A percentile compares a stretch with the other conserved stretches of the same genome.
phyloP scores from a whole-genome alignment of 2,329 filamentous ascomycete genomes.

The Trichoderma sp. region DNA sequence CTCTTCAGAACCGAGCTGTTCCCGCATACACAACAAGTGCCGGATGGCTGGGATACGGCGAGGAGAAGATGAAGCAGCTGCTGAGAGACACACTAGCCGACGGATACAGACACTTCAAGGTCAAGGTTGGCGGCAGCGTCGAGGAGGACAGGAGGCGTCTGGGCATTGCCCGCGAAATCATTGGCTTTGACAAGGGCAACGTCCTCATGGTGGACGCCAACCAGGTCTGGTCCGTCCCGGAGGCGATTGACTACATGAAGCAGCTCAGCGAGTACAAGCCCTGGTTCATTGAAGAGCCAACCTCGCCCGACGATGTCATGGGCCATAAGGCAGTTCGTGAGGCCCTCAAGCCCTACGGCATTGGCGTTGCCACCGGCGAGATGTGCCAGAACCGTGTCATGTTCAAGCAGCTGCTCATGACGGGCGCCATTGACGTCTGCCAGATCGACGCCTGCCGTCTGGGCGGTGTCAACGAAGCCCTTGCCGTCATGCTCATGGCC shows the following conservation, averaged over 20 bases:
- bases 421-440: constrained; percentile 80
- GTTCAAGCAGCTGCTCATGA: constrained; percentile 85
- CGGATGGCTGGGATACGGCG: constrained; percentile 86
- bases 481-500: constrained; percentile 86
- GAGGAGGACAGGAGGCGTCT: constrained; percentile 70
- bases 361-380: constrained; percentile 87
- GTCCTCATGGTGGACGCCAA: constrained; percentile 92
- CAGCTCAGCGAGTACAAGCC: constrained; percentile 78
- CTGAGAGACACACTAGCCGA: constrained; percentile 70
- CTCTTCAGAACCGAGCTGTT: constrained; percentile 70
- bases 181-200: constrained; percentile 80
- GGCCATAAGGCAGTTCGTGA: constrained; percentile 84
- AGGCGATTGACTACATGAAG: constrained; percentile 85
- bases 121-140: constrained; percentile 78
- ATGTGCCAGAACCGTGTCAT: constrained; percentile 95
- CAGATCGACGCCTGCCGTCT: constrained; percentile 89
- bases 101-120: constrained; percentile 84
- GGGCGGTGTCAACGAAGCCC: constrained; percentile 86
- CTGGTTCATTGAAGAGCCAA: constrained; percentile 95
- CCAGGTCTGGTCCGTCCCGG: constrained; percentile 87
- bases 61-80: constrained; percentile 79
- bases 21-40: constrained; percentile 89
- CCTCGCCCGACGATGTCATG: constrained; percentile 83
- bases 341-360: constrained; percentile 69
- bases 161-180: constrained; percentile 71